A percentile compares a stretch with the other conserved stretches of the same genome.
phyloP scores from a whole-genome alignment of 495 filamentous ascomycete species.

The Penicillium antarcticum region DNA sequence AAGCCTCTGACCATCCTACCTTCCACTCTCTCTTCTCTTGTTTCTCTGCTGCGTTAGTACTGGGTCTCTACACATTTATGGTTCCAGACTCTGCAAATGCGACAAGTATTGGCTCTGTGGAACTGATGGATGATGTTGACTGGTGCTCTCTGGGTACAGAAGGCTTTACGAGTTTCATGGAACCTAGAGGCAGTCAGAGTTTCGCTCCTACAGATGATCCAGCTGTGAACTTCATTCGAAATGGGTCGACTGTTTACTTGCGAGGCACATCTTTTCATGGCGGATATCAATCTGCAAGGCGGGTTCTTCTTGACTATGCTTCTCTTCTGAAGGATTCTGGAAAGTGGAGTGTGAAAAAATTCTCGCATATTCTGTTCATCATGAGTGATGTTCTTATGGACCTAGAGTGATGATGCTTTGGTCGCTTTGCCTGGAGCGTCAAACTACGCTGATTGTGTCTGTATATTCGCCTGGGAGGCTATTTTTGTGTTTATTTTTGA shows the following conservation, averaged over 20 bases:
- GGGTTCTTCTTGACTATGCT: constrained; percentile 49
- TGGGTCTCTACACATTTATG: constrained; percentile 53
- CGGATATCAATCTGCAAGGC: constrained; percentile 47
- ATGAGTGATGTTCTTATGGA: constrained; percentile 55
- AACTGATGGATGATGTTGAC: constrained; percentile 49
- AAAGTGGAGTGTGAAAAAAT: constrained; percentile 49
- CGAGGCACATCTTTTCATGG: constrained; percentile 45
- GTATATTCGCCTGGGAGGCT: not conserved
- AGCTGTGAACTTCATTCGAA: constrained; percentile 48
- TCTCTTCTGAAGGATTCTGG: constrained; percentile 49
- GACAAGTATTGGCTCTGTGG: constrained; percentile 36
- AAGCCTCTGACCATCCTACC: constrained; percentile 46
- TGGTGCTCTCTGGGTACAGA: constrained; percentile 44
- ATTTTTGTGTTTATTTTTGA: too few species aligned
- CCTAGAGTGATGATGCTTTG: constrained; percentile 27
- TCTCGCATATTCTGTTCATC: constrained; percentile 47
- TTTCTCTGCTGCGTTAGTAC: constrained; percentile 48
- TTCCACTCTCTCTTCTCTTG: constrained; percentile 47
- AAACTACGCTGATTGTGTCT: not conserved
- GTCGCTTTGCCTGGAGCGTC: not conserved
- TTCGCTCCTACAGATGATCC: constrained; percentile 33
- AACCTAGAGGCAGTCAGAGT: constrained; percentile 30
- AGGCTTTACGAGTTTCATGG: constrained; percentile 41
- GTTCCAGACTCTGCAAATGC: constrained; percentile 27
- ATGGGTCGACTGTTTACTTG: constrained; percentile 47